Conservation (phyloP, 2,329 filamentous ascomycete genomes). For the Fusarium sp. region DNA sequence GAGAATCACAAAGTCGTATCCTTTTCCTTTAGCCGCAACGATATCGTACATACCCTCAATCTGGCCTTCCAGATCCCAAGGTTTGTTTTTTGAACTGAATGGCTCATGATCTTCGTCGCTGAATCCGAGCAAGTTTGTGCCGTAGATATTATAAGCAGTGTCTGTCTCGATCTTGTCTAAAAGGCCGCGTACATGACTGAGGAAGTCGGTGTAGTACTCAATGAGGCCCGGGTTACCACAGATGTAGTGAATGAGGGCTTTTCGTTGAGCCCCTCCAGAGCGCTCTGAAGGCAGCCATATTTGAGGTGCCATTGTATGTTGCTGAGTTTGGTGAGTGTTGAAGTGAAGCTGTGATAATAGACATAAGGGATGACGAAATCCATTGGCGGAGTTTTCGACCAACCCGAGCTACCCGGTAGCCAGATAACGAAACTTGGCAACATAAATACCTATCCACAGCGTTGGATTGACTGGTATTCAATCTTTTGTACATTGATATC, state of each 20-base stretch:
- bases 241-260: conserved; percentile 74
- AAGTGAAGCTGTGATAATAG: not conserved
- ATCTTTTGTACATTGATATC: not conserved
- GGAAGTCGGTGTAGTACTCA: conserved; percentile 76
- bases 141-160: conserved; percentile 64
- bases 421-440: not conserved
- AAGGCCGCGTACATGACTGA: conserved; percentile 64
- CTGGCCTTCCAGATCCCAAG: conserved; percentile 64
- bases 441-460: not conserved
- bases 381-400: not conserved
- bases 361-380: not conserved
- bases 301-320: conserved; percentile 34
- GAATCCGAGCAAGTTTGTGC: conserved; percentile 68
- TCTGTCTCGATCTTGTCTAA: conserved; percentile 56
- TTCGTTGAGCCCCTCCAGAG: conserved; percentile 32
- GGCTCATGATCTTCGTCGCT: conserved; percentile 61
- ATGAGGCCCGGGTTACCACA: conserved; percentile 82
- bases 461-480: not conserved
- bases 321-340: not conserved
- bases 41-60: conserved; percentile 56
- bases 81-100: conserved; percentile 54
- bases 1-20: conserved; percentile 69
- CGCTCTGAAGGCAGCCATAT: conserved; percentile 46
- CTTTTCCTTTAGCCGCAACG: conserved; percentile 48
- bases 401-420: conserved; percentile 14